phyloP scores from a whole-genome alignment of 2,329 filamentous ascomycete species.

The Cryphonectria japonica region DNA sequence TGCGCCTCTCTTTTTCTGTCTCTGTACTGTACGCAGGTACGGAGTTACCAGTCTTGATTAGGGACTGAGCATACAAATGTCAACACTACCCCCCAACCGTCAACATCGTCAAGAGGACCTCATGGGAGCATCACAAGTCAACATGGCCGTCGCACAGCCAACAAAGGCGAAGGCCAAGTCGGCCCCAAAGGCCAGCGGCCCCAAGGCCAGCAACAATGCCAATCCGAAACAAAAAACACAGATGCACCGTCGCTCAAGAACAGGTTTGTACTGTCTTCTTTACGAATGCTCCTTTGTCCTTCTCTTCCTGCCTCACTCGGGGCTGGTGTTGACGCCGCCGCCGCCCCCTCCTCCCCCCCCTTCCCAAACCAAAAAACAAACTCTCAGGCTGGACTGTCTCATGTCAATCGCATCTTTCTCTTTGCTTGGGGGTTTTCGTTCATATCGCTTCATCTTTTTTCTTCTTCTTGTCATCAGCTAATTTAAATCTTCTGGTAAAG shows the following conservation, averaged over 20 bases:
- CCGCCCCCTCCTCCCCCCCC: background rate
- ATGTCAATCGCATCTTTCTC: constrained; percentile 33
- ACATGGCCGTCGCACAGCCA: constrained; percentile 65
- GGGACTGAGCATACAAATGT: constrained; percentile 61
- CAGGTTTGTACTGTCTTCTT: constrained; percentile 67
- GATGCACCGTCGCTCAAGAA: constrained; percentile 92
- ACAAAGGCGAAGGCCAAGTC: constrained; percentile 64
- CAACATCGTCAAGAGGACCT: constrained; percentile 49
- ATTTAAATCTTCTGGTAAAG: constrained; percentile 43
- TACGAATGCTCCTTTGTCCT: constrained; percentile 26
- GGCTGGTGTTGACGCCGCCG: constrained; percentile 3
- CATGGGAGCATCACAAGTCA: constrained; percentile 55
- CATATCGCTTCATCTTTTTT: background rate
- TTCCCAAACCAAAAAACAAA: background rate
- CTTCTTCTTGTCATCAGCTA: constrained; percentile 34
- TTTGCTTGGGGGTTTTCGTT: constrained; percentile 29
- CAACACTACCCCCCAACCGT: constrained; percentile 64
- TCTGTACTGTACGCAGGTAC: constrained; percentile 44
- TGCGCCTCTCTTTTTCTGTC: constrained; percentile 19
- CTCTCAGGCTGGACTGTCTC: constrained; percentile 28
- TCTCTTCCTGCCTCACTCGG: constrained; percentile 7
- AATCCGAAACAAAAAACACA: constrained; percentile 73
- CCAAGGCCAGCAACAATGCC: constrained; percentile 54
- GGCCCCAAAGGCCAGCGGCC: constrained; percentile 54
- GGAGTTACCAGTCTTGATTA: constrained; percentile 45